Conservation (phyloP, 257 asterid genomes). For the Plantago ovata region DNA sequence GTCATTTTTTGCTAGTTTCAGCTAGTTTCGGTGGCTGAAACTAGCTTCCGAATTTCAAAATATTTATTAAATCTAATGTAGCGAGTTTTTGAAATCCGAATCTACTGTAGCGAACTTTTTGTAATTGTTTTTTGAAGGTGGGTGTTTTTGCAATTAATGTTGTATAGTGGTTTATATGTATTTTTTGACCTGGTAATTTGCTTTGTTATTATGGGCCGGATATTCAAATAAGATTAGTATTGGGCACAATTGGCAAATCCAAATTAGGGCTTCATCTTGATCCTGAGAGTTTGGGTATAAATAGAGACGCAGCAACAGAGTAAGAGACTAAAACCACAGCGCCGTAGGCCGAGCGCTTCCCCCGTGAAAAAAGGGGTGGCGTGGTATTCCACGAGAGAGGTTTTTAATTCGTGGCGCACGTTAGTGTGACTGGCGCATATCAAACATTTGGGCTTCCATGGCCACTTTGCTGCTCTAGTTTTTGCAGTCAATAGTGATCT, state of each 20-base stretch:
- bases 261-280: conserved; percentile 1
- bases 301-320: neutral
- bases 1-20: too few species aligned
- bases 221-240: neutral
- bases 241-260: neutral
- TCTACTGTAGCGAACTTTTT: too few species aligned
- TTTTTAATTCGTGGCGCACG: conserved; percentile 60
- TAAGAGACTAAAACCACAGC: conserved; percentile 6
- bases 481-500: conserved; percentile 43
- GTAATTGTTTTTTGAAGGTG: too few species aligned
- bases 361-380: conserved; percentile 58
- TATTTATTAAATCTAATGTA: too few species aligned
- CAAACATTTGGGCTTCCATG: conserved; percentile 36
- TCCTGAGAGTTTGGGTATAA: neutral
- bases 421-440: conserved; percentile 66
- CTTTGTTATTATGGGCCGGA: too few species aligned
- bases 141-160: too few species aligned
- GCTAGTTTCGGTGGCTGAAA: too few species aligned
- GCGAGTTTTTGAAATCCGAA: too few species aligned
- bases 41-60: too few species aligned
- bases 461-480: conserved; percentile 45
- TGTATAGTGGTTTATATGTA: too few species aligned
- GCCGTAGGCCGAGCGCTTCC: conserved; percentile 90
- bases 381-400: conserved; percentile 84
- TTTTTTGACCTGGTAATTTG: too few species aligned